phyloP scores from a whole-genome alignment of 2,329 filamentous ascomycete genomes.

The Elsinoe arachidis region DNA sequence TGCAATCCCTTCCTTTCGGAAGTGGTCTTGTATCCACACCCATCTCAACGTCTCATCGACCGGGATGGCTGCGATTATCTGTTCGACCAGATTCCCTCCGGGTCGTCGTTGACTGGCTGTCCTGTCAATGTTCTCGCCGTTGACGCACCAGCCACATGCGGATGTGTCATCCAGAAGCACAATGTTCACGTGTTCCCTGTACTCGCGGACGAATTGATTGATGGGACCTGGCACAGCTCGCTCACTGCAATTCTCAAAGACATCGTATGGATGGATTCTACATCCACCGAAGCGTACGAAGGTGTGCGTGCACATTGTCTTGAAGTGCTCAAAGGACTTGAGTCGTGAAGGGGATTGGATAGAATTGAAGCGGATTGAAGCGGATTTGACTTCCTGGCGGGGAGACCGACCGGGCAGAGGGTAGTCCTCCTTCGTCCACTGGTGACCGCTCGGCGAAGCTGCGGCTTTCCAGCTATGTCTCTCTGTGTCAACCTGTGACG shows the following conservation, averaged over 20 bases:
- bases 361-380: too few relatives aligned
- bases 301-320: neutral
- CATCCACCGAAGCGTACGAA: neutral
- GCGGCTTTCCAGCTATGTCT: too few relatives aligned
- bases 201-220: neutral
- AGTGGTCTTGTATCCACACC: neutral
- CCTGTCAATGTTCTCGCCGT: neutral
- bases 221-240: neutral
- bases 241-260: neutral
- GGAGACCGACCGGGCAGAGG: neutral
- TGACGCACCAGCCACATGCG: neutral
- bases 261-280: neutral
- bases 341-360: too few relatives aligned
- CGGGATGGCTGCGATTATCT: neutral
- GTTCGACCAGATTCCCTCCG: neutral
- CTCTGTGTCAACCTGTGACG: too few relatives aligned
- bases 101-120: neutral
- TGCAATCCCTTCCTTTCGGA: neutral
- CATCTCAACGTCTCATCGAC: neutral
- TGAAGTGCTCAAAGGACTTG: too few relatives aligned
- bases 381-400: too few relatives aligned
- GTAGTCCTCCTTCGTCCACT: too few relatives aligned
- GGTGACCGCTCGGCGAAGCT: too few relatives aligned
- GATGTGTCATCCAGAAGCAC: neutral
- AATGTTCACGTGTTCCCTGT: neutral